Evolutionary conservation across 768 basidiomycete species (phyloP), one percentile per base, ranked within the genome.

Genomic region (Gloeopeniophorella convolvens): DNA sequence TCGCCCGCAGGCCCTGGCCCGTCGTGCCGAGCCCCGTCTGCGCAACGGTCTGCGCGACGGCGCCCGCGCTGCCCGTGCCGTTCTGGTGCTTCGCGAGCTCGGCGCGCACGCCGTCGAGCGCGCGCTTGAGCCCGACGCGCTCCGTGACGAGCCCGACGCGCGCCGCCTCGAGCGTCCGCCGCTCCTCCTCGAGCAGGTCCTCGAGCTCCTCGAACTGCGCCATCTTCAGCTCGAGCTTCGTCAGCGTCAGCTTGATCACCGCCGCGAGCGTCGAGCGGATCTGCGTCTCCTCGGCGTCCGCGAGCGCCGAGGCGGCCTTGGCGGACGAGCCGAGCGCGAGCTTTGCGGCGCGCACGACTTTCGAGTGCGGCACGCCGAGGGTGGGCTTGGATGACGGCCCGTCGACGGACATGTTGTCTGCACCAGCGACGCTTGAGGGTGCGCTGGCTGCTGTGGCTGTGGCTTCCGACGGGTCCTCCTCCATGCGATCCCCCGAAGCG

Each of bases 151-250:
- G 70, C 32, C 81, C 76, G 68, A 89, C 74, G 47, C 89, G 77
- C 18, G 86, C 82, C 40, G 82, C 80, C 72, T 99, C 96, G 36
- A 99, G 68, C 30, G 79, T 73, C 54, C 85, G 78, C 48, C 92
- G 77, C 67, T 99, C 96, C 45, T 90, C 85, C 64, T 98, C 96
- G 44, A 99, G 71, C 8, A 92, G 70, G 41, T 88, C 85, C 64
- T 99, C 96, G 50, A 99, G 72, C 65, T 90, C 85, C 64, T 97
- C 96, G 61, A 98, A 97, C 65, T 94, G 89, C 1, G 79, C 69
- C 82, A 93, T 89, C 75, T 99, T 98, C 46, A 95, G 72, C 62
- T 97, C 94, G 31, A 98, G 80, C 67, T 98, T 98, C 41, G 77
- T 89, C 60, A 78, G 74, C 51, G 77, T 89, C 48, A 89, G 74